These are phyloP conservation scores for Candida mattraensis DNA, from an alignment of 805 yeast species.

Conservation along the genomic window DNA sequence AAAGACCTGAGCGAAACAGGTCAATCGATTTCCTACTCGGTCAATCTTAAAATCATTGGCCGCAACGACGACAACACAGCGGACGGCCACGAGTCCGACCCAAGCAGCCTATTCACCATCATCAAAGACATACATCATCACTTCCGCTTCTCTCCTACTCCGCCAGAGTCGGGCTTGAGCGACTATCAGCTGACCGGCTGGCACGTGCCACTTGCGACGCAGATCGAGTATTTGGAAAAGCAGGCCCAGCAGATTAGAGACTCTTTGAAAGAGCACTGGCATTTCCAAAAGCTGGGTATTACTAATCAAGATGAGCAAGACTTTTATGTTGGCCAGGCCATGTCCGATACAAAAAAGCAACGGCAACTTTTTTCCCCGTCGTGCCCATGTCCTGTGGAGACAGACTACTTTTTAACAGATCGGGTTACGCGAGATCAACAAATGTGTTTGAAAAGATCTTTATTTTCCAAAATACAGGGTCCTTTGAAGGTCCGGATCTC, in stretches of 20 bases:
- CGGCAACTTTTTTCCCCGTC: too few species aligned
- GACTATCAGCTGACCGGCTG: constrained; percentile 11
- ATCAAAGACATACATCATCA: constrained; percentile 20
- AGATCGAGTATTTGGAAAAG: constrained; percentile 13
- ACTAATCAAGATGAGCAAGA: constrained; percentile 6
- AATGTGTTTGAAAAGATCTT: too few species aligned
- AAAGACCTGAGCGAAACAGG: constrained; percentile 44
- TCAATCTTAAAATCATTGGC: constrained; percentile 58
- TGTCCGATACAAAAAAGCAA: too few species aligned
- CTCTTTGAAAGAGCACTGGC: constrained; percentile 9
- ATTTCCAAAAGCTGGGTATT: constrained; percentile 14
- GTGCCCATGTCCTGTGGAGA: too few species aligned
- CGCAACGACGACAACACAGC: constrained; percentile 24
- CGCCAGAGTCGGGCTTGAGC: background rate
- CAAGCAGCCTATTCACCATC: too few species aligned
- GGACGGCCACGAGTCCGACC: constrained; percentile 25
- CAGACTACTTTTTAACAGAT: too few species aligned
- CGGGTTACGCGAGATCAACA: too few species aligned
- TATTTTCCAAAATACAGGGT: constrained; percentile 6
- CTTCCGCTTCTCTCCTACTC: constrained; percentile 23
- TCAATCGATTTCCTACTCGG: constrained; percentile 47
- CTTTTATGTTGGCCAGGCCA: too few species aligned
- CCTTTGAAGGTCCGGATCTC: background rate
- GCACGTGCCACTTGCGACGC: constrained; percentile 11
- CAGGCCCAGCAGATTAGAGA: constrained; percentile 3